Base-by-base conservation (phyloP, 2,329 filamentous ascomycete species). In the Cryphonectria nitschkei region DNA sequence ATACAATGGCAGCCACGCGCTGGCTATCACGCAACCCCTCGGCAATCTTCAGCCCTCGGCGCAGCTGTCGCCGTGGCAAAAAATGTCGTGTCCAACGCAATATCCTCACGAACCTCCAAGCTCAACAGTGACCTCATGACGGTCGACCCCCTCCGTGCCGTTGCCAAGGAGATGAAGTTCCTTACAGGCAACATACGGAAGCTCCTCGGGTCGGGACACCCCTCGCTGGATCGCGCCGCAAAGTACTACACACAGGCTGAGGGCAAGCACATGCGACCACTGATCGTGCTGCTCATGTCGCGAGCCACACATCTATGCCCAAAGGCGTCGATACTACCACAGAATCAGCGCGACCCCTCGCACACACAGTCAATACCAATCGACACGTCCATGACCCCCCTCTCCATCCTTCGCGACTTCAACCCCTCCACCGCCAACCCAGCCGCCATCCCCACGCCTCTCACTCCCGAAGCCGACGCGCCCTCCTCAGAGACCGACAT, bases 221-320 rank as follows among this genome's bases (percentile, higher is more conserved):
- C 96, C 0, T 94, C 95, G 62, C 88, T 99, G 72, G 96, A 98
- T 79, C 95, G 93, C 58, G 95, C 95, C 39, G 94, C 96, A 67
- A 99, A 99, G 82, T 99, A 99, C 85, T 99, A 99, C 81, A 97
- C 96, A 32, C 93, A 95, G 77, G 93, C 93, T 72, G 94, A 98
- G 85, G 96, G 96, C 74, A 99, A 99, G 84, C 96, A 98, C 82
- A 91, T 99, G 76, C 91, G 96, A 75, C 96, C 96, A 41, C 89
- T 98, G 81, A 92, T 99, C 73, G 95, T 99, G 41, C 88, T 99
- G 73, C 90, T 99, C 77, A 98, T 99, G 95, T 95, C 95, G 73
- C 89, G 95, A 79, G 96, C 96, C 6, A 98, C 95, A 1, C 89
- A 94, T n/a, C 84, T 94, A 68, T 86, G 92, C 86, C 82, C 93